Base-by-base conservation (phyloP, 179 eudicot genomes). In the Sideroxylon spinosum region DNA sequence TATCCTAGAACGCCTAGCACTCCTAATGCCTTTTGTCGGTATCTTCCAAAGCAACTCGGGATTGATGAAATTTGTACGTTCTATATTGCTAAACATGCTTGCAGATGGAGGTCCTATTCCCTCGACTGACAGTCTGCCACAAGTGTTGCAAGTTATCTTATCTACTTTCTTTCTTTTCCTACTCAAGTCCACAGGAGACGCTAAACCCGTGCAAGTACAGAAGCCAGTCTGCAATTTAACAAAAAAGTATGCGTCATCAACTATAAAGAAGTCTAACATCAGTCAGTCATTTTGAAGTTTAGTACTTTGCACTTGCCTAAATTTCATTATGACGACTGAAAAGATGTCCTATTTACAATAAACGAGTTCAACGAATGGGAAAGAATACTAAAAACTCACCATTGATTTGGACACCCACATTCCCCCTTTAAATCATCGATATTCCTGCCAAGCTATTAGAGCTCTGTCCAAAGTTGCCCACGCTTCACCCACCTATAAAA, bases 11-110 rank as follows among this genome's bases (percentile, higher is more conserved):
- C 85, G 87, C 77, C 90, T 81, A 61, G 84, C 80, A 80, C 78
- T 87, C 80, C 87, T 80, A 22, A 52, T 26, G 75, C 87, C 91
- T 80, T 86, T 86, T 60, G 75, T 82, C 61, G 82, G 86, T 11
- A 81, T 82, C 76, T 85, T 88, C 90, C 93, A 90, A 74, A 86
- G 81, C 79, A 89, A 72, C 37, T 75, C 83, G 53, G 86, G 84
- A 78, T 82, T 79, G 69, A 83, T 72, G 56, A 78, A 81, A n/a
- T 81, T 80, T 22, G 81, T 72, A 81, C 80, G 81, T 78, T 85
- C 88, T 11, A 81, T 63, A 64, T 82, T 84, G 83, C 75, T 82
- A 73, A 80, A 68, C 92, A 87, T 89, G 75, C 85, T 89, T 78
- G 64, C 81, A 46, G 71, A 61, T 46, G 71, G 37, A 81, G 81